Evolutionary conservation across 1,284 basidiomycete genomes (phyloP), one percentile per base, ranked within the genome.

Genomic region (Tylopilus sp.): DNA sequence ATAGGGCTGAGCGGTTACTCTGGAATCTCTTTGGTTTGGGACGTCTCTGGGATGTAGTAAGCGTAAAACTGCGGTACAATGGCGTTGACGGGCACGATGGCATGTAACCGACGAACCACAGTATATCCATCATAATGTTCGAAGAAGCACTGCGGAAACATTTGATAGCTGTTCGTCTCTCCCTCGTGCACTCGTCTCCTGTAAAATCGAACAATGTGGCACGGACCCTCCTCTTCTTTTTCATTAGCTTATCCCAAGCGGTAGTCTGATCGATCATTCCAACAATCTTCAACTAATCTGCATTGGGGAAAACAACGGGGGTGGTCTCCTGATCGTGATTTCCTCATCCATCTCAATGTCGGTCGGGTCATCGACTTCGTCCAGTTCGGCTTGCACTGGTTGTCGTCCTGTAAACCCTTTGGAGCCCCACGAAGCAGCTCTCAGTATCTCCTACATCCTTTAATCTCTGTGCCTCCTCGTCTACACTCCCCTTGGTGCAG

Each of bases 21-120:
- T 11, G 11, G 5, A 3, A 2, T 5, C 8, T 16, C n/a, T 8
- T 6, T 33, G 15, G 15, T 8, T n/a, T n/a, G 21, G 21, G 21
- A 23, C n/a, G n/a, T 10, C 13, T 33, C 7, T 9, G 31, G 31
- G 2, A 6, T 43, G 40, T 72, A 74, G 46, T 63, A 70, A 6
- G 72, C 72, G 35, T 71, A 74, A 44, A 71, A 71, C 46, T 72
- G 71, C 2, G 71, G 72, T 0, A 68, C 65, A 26, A 71, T 43
- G 0, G 71, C 71, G 1, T 56, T 44, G 18, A 69, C 60, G 1
- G 67, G 71, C 0, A 72, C 67, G n/a, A 66, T 45, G 33, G 59
- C 36, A 13, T 53, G 41, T 5, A 65, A 35, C 16, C 65, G 65
- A 3, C 29, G 9, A 0, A 68, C 28, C 39, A 65, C 36, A 18